Conservation (phyloP, 2,329 filamentous ascomycete genomes). For the Mycosphaerella sp. region DNA sequence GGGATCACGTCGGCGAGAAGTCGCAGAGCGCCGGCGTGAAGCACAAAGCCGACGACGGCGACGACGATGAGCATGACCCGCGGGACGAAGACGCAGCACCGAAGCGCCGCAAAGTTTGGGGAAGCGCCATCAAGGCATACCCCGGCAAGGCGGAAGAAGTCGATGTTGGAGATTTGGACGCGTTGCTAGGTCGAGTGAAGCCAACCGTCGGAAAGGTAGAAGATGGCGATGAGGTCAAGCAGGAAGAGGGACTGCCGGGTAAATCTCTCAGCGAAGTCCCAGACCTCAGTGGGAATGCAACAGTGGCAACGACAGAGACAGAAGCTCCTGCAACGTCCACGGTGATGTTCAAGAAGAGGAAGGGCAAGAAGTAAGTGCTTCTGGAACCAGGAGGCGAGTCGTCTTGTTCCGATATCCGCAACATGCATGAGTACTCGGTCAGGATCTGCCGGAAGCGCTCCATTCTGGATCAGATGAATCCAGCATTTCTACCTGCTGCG, state of each 20-base stretch:
- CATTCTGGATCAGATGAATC: too few relatives aligned
- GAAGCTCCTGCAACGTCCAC: slow-evolving; percentile 39
- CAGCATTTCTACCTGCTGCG: too few relatives aligned
- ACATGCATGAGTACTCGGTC: too few relatives aligned
- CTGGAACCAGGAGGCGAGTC: neutral
- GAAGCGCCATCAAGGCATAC: slow-evolving; percentile 41
- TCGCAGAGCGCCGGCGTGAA: slow-evolving; percentile 54
- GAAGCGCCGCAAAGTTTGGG: slow-evolving; percentile 37
- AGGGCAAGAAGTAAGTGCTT: slow-evolving; percentile 39
- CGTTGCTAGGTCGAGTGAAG: slow-evolving; percentile 41
- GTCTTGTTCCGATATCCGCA: too few relatives aligned
- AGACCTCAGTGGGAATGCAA: slow-evolving; percentile 11
- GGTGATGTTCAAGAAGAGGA: slow-evolving; percentile 74
- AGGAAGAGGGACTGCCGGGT: slow-evolving; percentile 29
- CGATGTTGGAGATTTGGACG: slow-evolving; percentile 55
- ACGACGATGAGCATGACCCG: slow-evolving; percentile 54
- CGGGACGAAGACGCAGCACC: slow-evolving; percentile 46
- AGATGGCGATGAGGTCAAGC: slow-evolving; percentile 22
- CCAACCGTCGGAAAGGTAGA: slow-evolving; percentile 31
- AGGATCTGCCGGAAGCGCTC: too few relatives aligned
- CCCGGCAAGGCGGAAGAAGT: slow-evolving; percentile 43
- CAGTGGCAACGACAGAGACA: slow-evolving; percentile 5
- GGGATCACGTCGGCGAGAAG: slow-evolving; percentile 38
- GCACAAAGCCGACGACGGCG: slow-evolving; percentile 51
- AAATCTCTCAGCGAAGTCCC: slow-evolving; percentile 25